Percentiles rank a stretch among this genome's conserved stretches.
Conservation (phyloP, 2,329 filamentous ascomycete species). For the Fusarium incarnatum region DNA sequence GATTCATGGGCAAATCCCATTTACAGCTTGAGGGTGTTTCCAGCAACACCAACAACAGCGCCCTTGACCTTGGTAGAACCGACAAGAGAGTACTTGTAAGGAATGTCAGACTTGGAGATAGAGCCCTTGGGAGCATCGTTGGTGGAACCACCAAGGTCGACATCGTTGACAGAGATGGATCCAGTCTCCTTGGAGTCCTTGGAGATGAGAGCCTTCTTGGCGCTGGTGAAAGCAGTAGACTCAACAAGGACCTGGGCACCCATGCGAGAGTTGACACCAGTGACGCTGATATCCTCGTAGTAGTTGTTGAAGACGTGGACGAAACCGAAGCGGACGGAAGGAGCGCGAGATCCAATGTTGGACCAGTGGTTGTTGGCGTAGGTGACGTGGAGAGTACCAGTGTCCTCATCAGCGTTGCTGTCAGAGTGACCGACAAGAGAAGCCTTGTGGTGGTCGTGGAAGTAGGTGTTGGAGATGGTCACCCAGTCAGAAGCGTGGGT, state of each 20-base stretch:
- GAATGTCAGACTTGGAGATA: conserved; percentile 64
- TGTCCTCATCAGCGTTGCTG: conserved; percentile 68
- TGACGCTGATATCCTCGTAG: conserved; percentile 56
- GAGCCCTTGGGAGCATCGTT: conserved; percentile 60
- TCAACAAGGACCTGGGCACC: conserved; percentile 70
- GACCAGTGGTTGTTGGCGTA: conserved; percentile 74
- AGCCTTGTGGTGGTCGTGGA: conserved; percentile 64
- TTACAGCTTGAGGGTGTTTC: conserved; percentile 54
- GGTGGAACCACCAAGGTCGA: conserved; percentile 54
- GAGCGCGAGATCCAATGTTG: conserved; percentile 73
- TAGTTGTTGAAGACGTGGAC: conserved; percentile 69
- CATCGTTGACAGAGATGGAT: conserved; percentile 56
- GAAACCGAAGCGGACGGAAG: conserved; percentile 74
- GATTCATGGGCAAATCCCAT: background rate
- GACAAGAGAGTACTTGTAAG: conserved; percentile 60
- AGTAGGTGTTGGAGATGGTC: conserved; percentile 56
- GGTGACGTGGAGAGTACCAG: conserved; percentile 71
- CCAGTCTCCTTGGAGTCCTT: conserved; percentile 57
- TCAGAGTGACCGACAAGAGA: conserved; percentile 71
- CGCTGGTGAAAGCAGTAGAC: conserved; percentile 63
- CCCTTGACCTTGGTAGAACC: conserved; percentile 60
- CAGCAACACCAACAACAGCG: conserved; percentile 55
- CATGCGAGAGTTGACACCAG: conserved; percentile 67
- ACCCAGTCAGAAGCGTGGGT: conserved; percentile 73
- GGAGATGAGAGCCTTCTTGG: conserved; percentile 52